Evolutionary conservation across 2,329 filamentous ascomycete genomes (phyloP), one percentile per base, ranked within the genome.

Genomic region (Talaromyces rugulosus): DNA sequence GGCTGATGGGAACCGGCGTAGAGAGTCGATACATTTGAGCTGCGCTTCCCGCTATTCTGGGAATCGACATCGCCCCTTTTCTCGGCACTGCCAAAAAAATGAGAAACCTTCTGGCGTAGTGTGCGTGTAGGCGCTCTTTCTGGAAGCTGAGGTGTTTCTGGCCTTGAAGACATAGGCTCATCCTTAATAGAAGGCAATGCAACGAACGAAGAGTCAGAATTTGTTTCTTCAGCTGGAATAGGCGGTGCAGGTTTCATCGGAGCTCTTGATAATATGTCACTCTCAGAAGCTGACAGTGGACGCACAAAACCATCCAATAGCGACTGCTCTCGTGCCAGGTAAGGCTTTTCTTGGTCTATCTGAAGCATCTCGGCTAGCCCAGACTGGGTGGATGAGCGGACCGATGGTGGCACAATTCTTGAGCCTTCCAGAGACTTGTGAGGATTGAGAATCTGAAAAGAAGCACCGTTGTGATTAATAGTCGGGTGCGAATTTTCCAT

Each of bases 401-500:
- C 47, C 5, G 30, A 34, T 18, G 58, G 44, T 8, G 74, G 75
- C 33, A 75, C 71, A 23, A 76, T 75, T 18, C 71, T 69, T 12
- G 72, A 67, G n/a, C 74, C 65, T 56, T 72, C 69, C 18, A 75
- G 63, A 9, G 74, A 76, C 57, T 73, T 71, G 56, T 72, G 72
- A 31, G 73, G 74, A 42, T 77, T 77, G 18, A 77, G 60, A 18
- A 77, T 77, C 36, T 77, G 74, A 54, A 77, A 77, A 8, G 68
- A 70, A 9, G 73, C 66, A 12, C 74, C 74, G 54, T 74, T 69
- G 60, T 75, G 70, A 33, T 69, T 67, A 47, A 77, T 64, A 60
- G 70, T 74, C 59, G 69, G 58, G 31, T 65, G 63, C 59, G 68
- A 62, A 61, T 68, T 66, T 47, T 68, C 68, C 33, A 64, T 56